Conservation (phyloP, 495 filamentous ascomycete genomes). For the Cercophora sp. region DNA sequence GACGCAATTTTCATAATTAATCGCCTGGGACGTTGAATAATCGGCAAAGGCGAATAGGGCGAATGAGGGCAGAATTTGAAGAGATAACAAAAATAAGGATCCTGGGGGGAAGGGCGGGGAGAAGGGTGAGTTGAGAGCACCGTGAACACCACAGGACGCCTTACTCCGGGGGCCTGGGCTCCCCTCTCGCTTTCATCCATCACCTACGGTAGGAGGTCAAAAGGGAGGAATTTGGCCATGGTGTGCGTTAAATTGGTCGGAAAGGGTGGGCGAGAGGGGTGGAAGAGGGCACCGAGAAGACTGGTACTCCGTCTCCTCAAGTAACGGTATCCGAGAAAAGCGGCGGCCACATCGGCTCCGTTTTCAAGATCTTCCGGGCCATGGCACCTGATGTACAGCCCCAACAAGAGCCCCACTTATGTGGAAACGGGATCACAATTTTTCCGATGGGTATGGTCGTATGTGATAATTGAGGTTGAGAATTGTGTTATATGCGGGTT, state of each 20-base stretch:
- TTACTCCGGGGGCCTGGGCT: not conserved
- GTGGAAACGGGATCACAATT: not conserved
- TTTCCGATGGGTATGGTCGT: not conserved
- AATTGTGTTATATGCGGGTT: no score
- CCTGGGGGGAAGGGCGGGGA: no score
- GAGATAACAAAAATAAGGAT: no score
- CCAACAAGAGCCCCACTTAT: no score
- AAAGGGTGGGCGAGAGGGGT: not conserved
- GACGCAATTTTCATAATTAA: no score
- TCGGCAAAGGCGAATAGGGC: no score
- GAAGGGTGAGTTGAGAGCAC: no score
- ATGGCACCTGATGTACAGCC: constrained; percentile 4
- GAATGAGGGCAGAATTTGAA: no score
- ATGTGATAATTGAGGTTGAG: not conserved
- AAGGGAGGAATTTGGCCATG: not conserved
- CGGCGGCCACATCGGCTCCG: constrained; percentile 8
- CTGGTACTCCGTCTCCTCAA: constrained; percentile 14
- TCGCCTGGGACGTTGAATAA: no score
- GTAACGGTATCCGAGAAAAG: constrained; percentile 13
- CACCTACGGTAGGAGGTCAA: not conserved
- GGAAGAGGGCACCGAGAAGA: constrained; percentile 12
- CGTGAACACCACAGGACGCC: not conserved
- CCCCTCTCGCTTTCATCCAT: not conserved
- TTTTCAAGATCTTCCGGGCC: constrained; percentile 7
- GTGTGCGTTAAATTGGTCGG: not conserved